Conservation (phyloP, 108 stramenopile genomes). For the Discostella pseudostelligera region DNA sequence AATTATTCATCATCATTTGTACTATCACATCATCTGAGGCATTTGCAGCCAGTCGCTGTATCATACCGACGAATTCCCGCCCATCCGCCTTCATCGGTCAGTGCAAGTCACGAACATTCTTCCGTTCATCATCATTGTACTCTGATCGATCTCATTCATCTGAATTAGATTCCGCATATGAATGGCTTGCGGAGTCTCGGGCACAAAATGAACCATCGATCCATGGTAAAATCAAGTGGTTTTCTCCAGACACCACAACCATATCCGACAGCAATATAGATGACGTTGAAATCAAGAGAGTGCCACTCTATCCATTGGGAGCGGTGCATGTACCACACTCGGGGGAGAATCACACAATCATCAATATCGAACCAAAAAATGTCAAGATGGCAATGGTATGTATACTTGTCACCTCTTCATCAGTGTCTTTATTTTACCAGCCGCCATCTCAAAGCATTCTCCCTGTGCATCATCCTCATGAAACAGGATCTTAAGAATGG, state of each 20-base stretch:
- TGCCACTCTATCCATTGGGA: slow-evolving; percentile 71
- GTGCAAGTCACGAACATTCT: neutral
- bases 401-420: neutral
- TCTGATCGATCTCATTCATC: neutral
- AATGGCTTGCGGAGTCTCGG: slow-evolving; percentile 51
- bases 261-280: neutral
- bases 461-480: neutral
- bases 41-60: neutral
- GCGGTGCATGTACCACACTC: slow-evolving; percentile 58
- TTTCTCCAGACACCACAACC: slow-evolving; percentile 16
- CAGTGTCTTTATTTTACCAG: neutral
- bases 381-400: slow-evolving; percentile 64
- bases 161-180: slow-evolving; percentile 51
- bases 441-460: neutral
- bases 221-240: slow-evolving; percentile 20
- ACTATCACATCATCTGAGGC: neutral
- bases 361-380: slow-evolving; percentile 76
- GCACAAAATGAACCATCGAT: slow-evolving; percentile 20
- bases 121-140: neutral
- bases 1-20: neutral
- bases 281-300: slow-evolving; percentile 14
- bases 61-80: neutral
- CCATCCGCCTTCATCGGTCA: neutral
- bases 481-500: slow-evolving; percentile 40
- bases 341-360: slow-evolving; percentile 52